These are phyloP conservation scores for Talaromyces thailandensis DNA, from an alignment of 495 filamentous ascomycete species.

Conservation along the genomic window DNA sequence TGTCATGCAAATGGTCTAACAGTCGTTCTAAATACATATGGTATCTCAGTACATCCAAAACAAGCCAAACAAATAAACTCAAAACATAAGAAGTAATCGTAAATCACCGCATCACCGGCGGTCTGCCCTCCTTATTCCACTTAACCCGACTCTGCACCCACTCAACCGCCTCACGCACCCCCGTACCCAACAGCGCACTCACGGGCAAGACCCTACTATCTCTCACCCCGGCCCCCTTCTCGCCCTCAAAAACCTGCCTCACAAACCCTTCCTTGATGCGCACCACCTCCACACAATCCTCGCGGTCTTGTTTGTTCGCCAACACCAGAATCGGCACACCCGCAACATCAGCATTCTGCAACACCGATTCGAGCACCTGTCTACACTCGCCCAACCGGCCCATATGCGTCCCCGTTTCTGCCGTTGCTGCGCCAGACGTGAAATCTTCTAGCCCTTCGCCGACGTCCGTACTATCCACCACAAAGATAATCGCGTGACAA, in stretches of 20 bases:
- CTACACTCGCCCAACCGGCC: constrained; percentile 76
- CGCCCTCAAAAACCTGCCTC: constrained; percentile 88
- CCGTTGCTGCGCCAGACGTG: constrained; percentile 13
- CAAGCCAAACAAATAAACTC: not conserved
- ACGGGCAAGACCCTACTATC: constrained; percentile 89
- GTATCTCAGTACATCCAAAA: not conserved
- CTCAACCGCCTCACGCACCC: constrained; percentile 89
- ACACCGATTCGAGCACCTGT: constrained; percentile 76
- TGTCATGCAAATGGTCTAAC: not conserved
- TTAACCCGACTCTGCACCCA: constrained; percentile 86
- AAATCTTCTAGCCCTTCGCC: constrained; percentile 59
- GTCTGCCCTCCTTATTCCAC: constrained; percentile 91
- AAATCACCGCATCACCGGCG: constrained; percentile 78
- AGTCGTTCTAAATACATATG: not conserved
- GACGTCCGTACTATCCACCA: constrained; percentile 89
- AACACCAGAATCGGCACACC: constrained; percentile 88
- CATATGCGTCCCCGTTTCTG: constrained; percentile 18
- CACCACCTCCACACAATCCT: constrained; percentile 96
- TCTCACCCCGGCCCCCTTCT: constrained; percentile 71
- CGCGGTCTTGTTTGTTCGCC: constrained; percentile 95
- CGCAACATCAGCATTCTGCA: constrained; percentile 74
- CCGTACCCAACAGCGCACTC: constrained; percentile 81
- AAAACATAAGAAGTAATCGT: not conserved
- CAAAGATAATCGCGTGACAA: constrained; percentile 95
- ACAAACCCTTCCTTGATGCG: constrained; percentile 94